Base-by-base conservation (phyloP, 768 basidiomycete genomes). In the Boletus reticulatus region DNA sequence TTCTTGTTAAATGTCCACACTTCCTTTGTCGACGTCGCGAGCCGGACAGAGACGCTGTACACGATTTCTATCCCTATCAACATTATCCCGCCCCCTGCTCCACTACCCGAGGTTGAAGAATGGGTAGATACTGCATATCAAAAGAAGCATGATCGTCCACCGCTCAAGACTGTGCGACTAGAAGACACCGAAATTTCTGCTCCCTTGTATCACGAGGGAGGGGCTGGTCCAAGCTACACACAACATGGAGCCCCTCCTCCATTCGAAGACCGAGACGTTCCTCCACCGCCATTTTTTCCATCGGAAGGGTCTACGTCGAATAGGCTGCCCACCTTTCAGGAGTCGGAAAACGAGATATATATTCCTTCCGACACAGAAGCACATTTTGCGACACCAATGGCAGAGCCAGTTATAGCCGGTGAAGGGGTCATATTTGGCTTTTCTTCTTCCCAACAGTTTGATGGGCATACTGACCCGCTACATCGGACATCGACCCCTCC, bases 101-200 rank as follows among this genome's bases (percentile, higher is more conserved):
- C 87, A n/a, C 80, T 90, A 20, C 89, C 88, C 6, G 84, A 92
- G 66, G 83, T 89, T 5, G 86, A 87, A n/a, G 80, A 77, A 52
- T 81, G 82, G 50, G 71, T 90, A 20, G 89, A 89, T 57, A 79
- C 78, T 31, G 89, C 88, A 8, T 94, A 94, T 70, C 84, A 83
- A 63, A 94, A 94, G 77, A 94, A 94, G 68, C 91, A 93, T 62
- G 92, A 94, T 63, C 80, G 81, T 3, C 92, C 92, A 8, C 92
- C 92, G 2, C 68, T 78, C 4, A 82, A 76, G 64, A 94, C 92
- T 0, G 79, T 84, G 37, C 76, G 92, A 50, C 73, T 80, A 37
- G 89, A 90, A 52, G 92, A 92, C 48, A 56, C 59, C 16, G 89
- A 91, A 36, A 62, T 73, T 34, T 75, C 75, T 4, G 82, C 80